Percentiles rank a stretch among this genome's conserved stretches.
Evolutionary conservation across 2,329 filamentous ascomycete species (phyloP).

Genomic region (Xylariales sp.): DNA sequence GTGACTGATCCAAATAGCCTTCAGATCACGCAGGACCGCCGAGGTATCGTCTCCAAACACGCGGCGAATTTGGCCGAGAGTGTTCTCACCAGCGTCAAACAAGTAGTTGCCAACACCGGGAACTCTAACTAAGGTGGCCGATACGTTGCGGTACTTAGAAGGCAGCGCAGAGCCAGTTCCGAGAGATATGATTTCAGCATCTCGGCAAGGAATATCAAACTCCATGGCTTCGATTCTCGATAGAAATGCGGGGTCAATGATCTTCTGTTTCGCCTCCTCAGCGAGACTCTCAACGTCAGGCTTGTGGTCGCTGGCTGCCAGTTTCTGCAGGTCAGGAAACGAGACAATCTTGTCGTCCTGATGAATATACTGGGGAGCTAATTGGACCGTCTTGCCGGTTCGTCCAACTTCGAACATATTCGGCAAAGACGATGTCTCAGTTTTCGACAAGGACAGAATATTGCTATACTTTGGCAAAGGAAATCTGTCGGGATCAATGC

Average conservation of each 20-base stretch:
- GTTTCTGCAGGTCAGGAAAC: slow-evolving; percentile 40
- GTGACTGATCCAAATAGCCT: slow-evolving; percentile 89
- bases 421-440: slow-evolving; percentile 8
- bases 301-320: slow-evolving; percentile 34
- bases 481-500: slow-evolving; percentile 72
- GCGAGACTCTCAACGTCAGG: slow-evolving; percentile 49
- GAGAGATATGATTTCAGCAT: slow-evolving; percentile 80
- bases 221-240: slow-evolving; percentile 42
- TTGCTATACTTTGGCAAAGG: slow-evolving; percentile 64
- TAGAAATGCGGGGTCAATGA: slow-evolving; percentile 17
- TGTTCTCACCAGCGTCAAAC: slow-evolving; percentile 89
- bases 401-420: slow-evolving; percentile 33
- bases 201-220: slow-evolving; percentile 64
- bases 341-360: slow-evolving; percentile 42
- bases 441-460: slow-evolving; percentile 23
- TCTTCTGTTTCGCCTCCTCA: slow-evolving; percentile 32
- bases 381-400: slow-evolving; percentile 37
- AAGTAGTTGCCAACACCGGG: slow-evolving; percentile 85
- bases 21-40: slow-evolving; percentile 72
- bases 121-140: slow-evolving; percentile 77
- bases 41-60: slow-evolving; percentile 64
- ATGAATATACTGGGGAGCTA: slow-evolving; percentile 42
- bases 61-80: slow-evolving; percentile 79
- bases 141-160: slow-evolving; percentile 94
- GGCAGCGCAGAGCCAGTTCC: slow-evolving; percentile 89